Base-by-base conservation (phyloP, 176 grass and related monocot genomes). In the Carex parvula region DNA sequence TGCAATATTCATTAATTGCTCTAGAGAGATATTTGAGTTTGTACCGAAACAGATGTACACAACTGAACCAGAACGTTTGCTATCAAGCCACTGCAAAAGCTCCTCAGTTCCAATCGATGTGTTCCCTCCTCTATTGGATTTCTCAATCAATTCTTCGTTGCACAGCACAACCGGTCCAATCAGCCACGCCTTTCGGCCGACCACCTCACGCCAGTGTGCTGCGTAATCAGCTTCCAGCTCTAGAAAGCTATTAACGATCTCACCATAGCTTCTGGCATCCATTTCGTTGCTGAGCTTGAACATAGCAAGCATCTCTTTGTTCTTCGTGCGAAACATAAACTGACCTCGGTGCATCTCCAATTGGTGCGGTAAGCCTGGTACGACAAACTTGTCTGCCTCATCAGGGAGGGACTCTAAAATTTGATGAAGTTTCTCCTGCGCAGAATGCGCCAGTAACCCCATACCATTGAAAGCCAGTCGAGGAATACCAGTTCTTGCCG, bases 41-140 rank as follows among this genome's bases (percentile, higher is more conserved):
- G 62, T 3, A 15, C 91, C 93, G 39, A 96, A 96, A 67, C 79
- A 87, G 1, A 91, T 83, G 75, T 96, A 96, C 70, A 91, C 66
- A 22, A 93, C 91, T 0, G 89, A 93, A 54, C 70, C 26, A 0
- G 3, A 7, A 11, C 50, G 74, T 39, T 83, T 91, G 5, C 8
- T 11, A 59, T 93, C 80, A 1, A 96, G 80, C 93, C 93, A 96
- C 1, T 17, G 72, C 46, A 87, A 70, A 84, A 64, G 84, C 12
- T 85, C 44, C 16, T 85, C 61, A 3, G 61, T 70, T 35, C 80
- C 56, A 1, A 76, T 46, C 6, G 89, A 92, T 48, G 62, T 33
- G 6, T 9, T 14, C n/a, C 3, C 29, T 85, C 44, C 90, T 81
- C 92, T 79, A 52, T 11, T 39, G 22, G n/a, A 32, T 30, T 84